Base-by-base conservation (phyloP, 441 rosid genomes). In the Flueggea neowawraea region DNA sequence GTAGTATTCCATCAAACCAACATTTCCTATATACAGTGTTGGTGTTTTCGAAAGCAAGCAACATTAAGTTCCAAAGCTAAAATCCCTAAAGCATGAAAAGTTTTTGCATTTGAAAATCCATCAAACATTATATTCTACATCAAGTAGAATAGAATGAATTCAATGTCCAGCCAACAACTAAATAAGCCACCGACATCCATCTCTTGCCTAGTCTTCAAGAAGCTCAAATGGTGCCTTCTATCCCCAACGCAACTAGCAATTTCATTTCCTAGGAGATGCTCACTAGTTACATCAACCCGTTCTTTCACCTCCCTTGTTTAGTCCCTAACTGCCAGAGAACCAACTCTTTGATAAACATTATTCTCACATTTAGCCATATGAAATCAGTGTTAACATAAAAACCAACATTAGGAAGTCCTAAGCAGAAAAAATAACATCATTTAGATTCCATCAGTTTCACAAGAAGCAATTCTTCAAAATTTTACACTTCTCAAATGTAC, bases 241-340 rank as follows among this genome's bases (percentile, higher is more conserved):
- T 31, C 15, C 31, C 53, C 14, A 16, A 58, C 15, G 45, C 15
- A 7, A 11, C 10, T 10, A 32, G 58, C 28, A 31, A 31, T 22
- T 54, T 44, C 44, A 1, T 14, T 63, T 63, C 31, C 6, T 49
- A 22, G 11, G 36, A 44, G 60, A 60, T 54, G 64, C 50, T 31
- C 31, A 14, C 28, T 58, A 56, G n/a, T 36, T 12, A 58, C 16
- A 22, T 22, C 6, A 51, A 14, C 47, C n/a, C 56, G 15, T 16
- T 39, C 16, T 65, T 12, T 12, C n/a, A 5, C 31, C 16, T 57
- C 57, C 33, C 31, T 39, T 14, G 12, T 33, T 31, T 65, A 41
- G 31, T 50, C 7, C n/a, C 16, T 14, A 49, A 33, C 9, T 50
- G 28, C 3, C 50, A 10, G 6, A 32, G 45, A 36, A 10, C 3